Evolutionary conservation across 73 alveolate genomes (phyloP), one percentile per base, ranked within the genome.

Genomic region (Paramecium pentaurelia): DNA sequence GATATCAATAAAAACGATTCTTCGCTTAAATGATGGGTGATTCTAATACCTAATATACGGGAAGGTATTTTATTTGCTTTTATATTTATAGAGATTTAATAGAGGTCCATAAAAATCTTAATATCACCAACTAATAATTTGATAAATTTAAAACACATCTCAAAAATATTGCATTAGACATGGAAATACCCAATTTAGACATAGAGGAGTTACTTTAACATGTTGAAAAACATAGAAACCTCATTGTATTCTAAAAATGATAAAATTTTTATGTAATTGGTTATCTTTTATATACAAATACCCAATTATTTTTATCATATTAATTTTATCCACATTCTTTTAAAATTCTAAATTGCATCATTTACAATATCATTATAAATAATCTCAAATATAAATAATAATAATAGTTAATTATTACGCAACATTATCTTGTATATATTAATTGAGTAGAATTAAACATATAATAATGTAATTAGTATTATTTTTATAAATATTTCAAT

Each of bases 11-110:
- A 36, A 80, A 80, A 44, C 71, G 91, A 25, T 80, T 80, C 36
- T 80, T 80, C 51, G 47, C 91, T 14, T 42, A 34, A 27, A 80
- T 80, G 91, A 80, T 80, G 91, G 91, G 91, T 18, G 91, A 80
- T 47, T 0, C 49, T 14, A 80, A 80, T 36, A 80, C 91, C 10
- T 36, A 80, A 80, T 80, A 80, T 16, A 80, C 91, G 1, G 91
- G 91, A 40, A 73, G 36, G 87, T 73, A 16, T 11, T 36, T 34
- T 34, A 64, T 28, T 34, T 54, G 88, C 4, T 38, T 38, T 12
- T 1, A 32, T 34, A 28, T 3, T 64, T 8, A 34, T 73, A 73
- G 87, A 73, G 87, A 73, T 38, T 36, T 73, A 25, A 11, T 73
- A 30, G 87, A 73, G 28, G 87, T 73, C 68, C 87, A 73, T 30